Base-by-base conservation (phyloP, 139 green algal genomes). In the Chlamydomonas asymmetrica region DNA sequence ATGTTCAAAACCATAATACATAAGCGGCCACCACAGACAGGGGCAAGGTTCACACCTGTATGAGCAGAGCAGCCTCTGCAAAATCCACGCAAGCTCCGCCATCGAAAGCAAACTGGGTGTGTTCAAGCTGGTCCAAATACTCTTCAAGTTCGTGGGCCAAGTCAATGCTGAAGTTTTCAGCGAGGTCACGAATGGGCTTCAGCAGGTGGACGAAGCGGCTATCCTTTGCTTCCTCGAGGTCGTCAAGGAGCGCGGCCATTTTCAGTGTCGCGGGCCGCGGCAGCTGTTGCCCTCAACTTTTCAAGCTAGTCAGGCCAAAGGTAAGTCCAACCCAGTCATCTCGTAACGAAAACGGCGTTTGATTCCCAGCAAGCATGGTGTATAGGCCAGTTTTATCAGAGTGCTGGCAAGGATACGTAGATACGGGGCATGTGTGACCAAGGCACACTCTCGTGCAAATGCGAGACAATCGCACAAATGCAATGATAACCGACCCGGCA, bases 141-240 rank as follows among this genome's bases (percentile, higher is more conserved):
- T 95, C 92, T 72, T 95, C 91, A 8, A 97, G 84, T 74, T 97
- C 93, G 22, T 72, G 81, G 4, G 93, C 93, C 5, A 97, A 87
- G 79, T 97, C 90, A 41, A 97, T 81, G 45, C 89, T 87, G 88
- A 92, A 97, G 73, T 97, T 97, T 0, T 84, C 88, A 16, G 92
- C 86, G n/a, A 97, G 61, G 72, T 95, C 89, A 2, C 89, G 73
- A 32, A 97, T 95, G 16, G 93, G 93, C 69, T 93, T 86, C n/a
- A 97, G 76, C 63, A 97, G 73, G 67, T 94, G 88, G 4, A 77
- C 74, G 31, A 89, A 95, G 8, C 81, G 79, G 50, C 70, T 87
- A 9, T 92, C 89, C 7, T 76, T 76, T 1, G 60, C 16, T 3
- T 31, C 41, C 3, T 62, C 32, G 25, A 77, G 50, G 70, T 68